Evolutionary conservation across 139 green algal genomes (phyloP), one percentile per base, ranked within the genome.

Genomic region (Chlamydomonas eustigma): DNA sequence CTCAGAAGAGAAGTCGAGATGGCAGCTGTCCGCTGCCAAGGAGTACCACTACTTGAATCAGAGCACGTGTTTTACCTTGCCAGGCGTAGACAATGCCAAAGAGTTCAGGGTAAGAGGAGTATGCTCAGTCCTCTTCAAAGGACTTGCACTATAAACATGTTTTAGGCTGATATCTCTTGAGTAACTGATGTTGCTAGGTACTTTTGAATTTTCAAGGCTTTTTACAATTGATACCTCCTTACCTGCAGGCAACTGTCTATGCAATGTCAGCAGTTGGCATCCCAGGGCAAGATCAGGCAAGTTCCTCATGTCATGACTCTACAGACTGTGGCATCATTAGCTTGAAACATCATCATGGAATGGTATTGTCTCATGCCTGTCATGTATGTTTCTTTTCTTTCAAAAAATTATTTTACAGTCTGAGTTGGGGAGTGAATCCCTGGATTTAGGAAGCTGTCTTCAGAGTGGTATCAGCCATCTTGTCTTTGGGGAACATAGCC

Each of bases 231-330:
- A n/a, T n/a, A n/a, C 52, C 22, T 28, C 52, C 52, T 68, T 30
- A 2, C 31, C 30, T 67, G 74, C 89, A 92, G 84, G 80, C 79
- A 58, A 98, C 95, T 6, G 78, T 91, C 4, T 80, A 86, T 30
- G 94, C 96, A 35, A 99, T 99, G 96, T 87, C 87, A 28, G 80
- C 94, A 63, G 96, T 99, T 50, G 96, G 96, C 66, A 97, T 99
- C 63, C 85, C 87, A 1, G n/a, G 35, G 2, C 39, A 83, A 4
- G 83, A 90, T 30, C 86, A 91, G 52, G 44, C 90, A 90, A 8
- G 76, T 18, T n/a, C n/a, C n/a, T n/a, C n/a, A n/a, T n/a, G n/a
- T n/a, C n/a, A n/a, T n/a, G n/a, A n/a, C n/a, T n/a, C n/a, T n/a
- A n/a, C n/a, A n/a, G n/a, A n/a, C n/a, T n/a, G n/a, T n/a, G n/a